Evolutionary conservation across 2,329 filamentous ascomycete genomes (phyloP), one percentile per base, ranked within the genome.

Genomic region (Fusarium virguliforme): DNA sequence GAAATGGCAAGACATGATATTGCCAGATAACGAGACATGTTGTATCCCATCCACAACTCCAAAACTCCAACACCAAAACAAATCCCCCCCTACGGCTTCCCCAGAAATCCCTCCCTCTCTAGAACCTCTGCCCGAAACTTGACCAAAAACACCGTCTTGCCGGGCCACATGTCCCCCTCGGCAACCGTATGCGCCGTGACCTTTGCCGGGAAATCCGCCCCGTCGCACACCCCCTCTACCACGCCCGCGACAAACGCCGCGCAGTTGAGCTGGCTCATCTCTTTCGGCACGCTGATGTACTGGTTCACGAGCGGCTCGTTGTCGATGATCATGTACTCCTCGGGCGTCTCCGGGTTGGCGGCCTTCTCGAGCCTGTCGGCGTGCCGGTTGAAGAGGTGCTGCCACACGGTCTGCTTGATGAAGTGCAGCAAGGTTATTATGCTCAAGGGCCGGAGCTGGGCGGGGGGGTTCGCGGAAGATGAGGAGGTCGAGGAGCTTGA

Each of bases 291-390:
- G 76, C 91, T 94, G 78, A 99, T 92, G 83, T 96, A 98, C 69
- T 92, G 91, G 82, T 98, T 98, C 40, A 98, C 95, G 56, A 98
- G 87, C 24, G 96, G 96, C 80, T 98, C 96, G 83, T 99, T 98
- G 83, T 99, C 96, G 76, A 95, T 94, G 76, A 99, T 96, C 95
- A 99, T 98, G 86, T 98, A 99, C 85, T 98, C 95, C 75, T 96
- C 94, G 8, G 94, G 91, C 58, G 94, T 95, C 59, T 91, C 89
- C 8, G 93, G 91, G 76, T 93, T 91, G 60, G 90, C 90, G 65
- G 91, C 94, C 83, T 96, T 95, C 84, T 99, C 96, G 64, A 99
- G 90, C 18, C 94, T 92, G 83, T 98, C 95, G 30, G 96, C 96
- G 62, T 95, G 91, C 1, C 95, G 92, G 38, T 90, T 91, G 81